A percentile compares a stretch with the other conserved stretches of the same genome.
phyloP scores from a whole-genome alignment of 805 yeast species.

The Teunomyces kruisii region DNA sequence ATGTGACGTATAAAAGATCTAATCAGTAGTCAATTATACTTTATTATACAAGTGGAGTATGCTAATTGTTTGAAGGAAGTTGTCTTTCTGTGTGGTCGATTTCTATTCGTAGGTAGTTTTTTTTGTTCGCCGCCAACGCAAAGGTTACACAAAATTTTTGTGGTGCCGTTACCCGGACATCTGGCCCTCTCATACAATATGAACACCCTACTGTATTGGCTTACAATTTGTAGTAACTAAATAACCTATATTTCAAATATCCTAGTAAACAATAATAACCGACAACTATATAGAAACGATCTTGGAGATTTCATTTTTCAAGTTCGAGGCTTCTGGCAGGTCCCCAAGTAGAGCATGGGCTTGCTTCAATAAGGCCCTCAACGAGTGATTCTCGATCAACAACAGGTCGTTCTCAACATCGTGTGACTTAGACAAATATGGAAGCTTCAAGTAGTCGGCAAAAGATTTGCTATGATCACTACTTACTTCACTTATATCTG shows the following conservation, averaged over 20 bases:
- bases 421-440: constrained; percentile 12
- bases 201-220: not conserved
- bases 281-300: constrained; percentile 8
- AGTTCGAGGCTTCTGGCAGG: constrained; percentile 9
- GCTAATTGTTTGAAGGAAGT: not conserved
- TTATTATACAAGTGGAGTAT: constrained; percentile 4
- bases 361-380: constrained; percentile 25
- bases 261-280: not conserved
- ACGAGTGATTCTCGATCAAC: constrained; percentile 24
- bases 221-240: not conserved
- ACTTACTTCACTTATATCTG: constrained; percentile 14
- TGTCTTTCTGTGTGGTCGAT: not conserved
- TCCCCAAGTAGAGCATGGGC: constrained; percentile 22
- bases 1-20: constrained; percentile 28
- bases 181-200: not conserved
- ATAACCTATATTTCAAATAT: not conserved
- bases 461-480: constrained; percentile 12
- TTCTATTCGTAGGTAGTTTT: not conserved
- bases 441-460: constrained; percentile 22
- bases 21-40: constrained; percentile 38
- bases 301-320: constrained; percentile 13
- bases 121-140: constrained; percentile 11
- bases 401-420: constrained; percentile 10
- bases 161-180: constrained; percentile 15
- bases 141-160: constrained; percentile 8